These are phyloP conservation scores for Nakazawaea ishiwadae DNA, from an alignment of 805 yeast species.

Conservation along the genomic window DNA sequence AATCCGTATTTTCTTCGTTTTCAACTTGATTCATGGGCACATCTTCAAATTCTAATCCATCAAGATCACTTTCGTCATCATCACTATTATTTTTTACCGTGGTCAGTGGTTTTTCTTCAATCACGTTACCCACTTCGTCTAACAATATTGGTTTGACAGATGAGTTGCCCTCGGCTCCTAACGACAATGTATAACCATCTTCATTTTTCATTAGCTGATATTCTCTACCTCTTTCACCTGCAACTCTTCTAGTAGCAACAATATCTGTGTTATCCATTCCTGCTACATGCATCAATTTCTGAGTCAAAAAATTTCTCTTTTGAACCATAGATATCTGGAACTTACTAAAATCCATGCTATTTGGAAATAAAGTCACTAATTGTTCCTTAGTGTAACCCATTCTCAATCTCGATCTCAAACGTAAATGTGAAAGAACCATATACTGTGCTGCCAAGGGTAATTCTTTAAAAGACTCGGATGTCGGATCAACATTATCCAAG, in stretches of 20 bases:
- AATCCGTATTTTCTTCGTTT: neutral
- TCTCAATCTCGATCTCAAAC: slow-evolving; percentile 82
- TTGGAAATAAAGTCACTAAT: slow-evolving; percentile 72
- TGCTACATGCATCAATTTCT: slow-evolving; percentile 73
- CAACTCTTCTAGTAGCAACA: slow-evolving; percentile 52
- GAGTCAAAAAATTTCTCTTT: slow-evolving; percentile 87
- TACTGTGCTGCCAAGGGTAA: slow-evolving; percentile 87
- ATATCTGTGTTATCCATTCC: slow-evolving; percentile 62
- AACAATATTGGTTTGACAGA: slow-evolving; percentile 43
- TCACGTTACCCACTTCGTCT: slow-evolving; percentile 26
- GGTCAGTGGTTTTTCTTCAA: slow-evolving; percentile 3
- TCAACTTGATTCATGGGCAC: slow-evolving; percentile 42
- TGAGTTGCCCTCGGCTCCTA: slow-evolving; percentile 40
- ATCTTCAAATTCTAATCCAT: slow-evolving; percentile 68
- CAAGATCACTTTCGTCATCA: slow-evolving; percentile 29
- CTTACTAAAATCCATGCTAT: slow-evolving; percentile 83
- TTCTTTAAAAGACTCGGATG: slow-evolving; percentile 67
- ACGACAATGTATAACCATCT: slow-evolving; percentile 79
- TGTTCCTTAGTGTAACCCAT: slow-evolving; percentile 96
- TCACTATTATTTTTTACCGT: neutral
- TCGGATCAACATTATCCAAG: slow-evolving; percentile 74
- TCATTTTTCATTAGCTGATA: slow-evolving; percentile 73
- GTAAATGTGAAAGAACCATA: slow-evolving; percentile 75
- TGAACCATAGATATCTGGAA: slow-evolving; percentile 93
- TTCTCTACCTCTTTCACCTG: slow-evolving; percentile 76